Base-by-base conservation (phyloP, 768 basidiomycete genomes). In the Gymnopilus dilepis region DNA sequence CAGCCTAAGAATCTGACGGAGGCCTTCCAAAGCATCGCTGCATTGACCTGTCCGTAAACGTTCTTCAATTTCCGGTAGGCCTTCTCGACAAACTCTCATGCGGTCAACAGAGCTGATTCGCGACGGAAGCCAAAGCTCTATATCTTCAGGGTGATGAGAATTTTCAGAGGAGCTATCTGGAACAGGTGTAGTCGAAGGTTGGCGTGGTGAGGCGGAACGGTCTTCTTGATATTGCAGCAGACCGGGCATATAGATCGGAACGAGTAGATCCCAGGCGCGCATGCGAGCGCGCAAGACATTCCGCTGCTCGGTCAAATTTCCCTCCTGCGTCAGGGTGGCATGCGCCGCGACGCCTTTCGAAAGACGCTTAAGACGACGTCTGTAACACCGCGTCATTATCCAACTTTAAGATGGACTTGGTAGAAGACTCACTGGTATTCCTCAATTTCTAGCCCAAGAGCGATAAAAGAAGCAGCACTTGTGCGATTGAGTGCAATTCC, bases 401-500 rank as follows among this genome's bases (percentile, higher is more conserved):
- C n/a, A n/a, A n/a, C n/a, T n/a, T n/a, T 15, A n/a, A 57, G 30
- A 21, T 21, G 30, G 38, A 19, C 11, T 26, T 8, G 45, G 26
- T 47, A 38, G 12, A 12, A 22, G 17, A 55, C 58, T 47, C 30
- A 67, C 67, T 67, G 67, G 1, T 47, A 22, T 11, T 61, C 60
- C 34, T 67, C 64, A 7, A 65, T 19, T 2, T 58, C 58, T 9
- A 67, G 45, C 1, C 56, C 67, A 43, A 67, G 33, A 0, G 22
- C 24, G 1, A 67, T 26, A 28, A 67, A 65, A 4, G 38, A 30
- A 4, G 61, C 51, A 3, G 64, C 30, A 12, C 47, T 61, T 1
- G 61, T 66, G 7, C 7, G 30, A 30, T 66, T 58, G 4, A 56
- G 9, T 0, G 38, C 13, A 2, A 37, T 21, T 2, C 40, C 54